Base-by-base conservation (phyloP, 352 stramenopile genomes). In the Phytopythium kandeliae region DNA sequence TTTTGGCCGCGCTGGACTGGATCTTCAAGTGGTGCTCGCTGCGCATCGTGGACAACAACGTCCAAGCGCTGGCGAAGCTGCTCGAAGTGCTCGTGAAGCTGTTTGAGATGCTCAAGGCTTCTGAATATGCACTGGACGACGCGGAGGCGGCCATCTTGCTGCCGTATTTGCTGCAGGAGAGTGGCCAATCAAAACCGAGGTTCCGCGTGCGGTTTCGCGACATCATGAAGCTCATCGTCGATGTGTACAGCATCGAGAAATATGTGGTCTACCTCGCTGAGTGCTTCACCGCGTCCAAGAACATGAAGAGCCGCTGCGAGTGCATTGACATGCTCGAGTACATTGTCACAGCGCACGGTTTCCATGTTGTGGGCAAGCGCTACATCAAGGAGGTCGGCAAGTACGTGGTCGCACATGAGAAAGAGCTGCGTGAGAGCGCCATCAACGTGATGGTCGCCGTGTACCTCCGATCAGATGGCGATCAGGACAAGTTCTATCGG, bases 11-110 rank as follows among this genome's bases (percentile, higher is more conserved):
- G 17, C 55, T 95, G 26, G 85, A 95, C 58, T 61, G 89, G 25
- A 67, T 93, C 13, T 64, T 95, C 33, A 95, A 95, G 62, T 95
- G 85, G 85, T 92, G 76, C 25, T 78, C 73, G 6, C 67, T 95
- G 13, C 80, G 85, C 9, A 75, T 95, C 44, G 83, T 93, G 9
- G 85, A 95, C 61, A 93, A 93, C 51, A 95, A 95, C 40, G 85
- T 93, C 16, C 83, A 95, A 58, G 85, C 79, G 0, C 65, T 93
- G 16, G 80, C 77, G 1, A 93, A 93, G 36, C 48, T 95, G 30
- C 62, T 95, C 3, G 83, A 95, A 40, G 69, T 94, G 3, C 51
- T 94, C 9, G 74, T 92, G 9, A 86, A 88, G 47, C 63, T 95
- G 13, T 89, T 95, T 31, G 70, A 87, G 49, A 72, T 92, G 60